These are phyloP conservation scores for Acanthamoeba culbertsoni DNA, from an alignment of 208 protist genomes.

Conservation along the genomic window DNA sequence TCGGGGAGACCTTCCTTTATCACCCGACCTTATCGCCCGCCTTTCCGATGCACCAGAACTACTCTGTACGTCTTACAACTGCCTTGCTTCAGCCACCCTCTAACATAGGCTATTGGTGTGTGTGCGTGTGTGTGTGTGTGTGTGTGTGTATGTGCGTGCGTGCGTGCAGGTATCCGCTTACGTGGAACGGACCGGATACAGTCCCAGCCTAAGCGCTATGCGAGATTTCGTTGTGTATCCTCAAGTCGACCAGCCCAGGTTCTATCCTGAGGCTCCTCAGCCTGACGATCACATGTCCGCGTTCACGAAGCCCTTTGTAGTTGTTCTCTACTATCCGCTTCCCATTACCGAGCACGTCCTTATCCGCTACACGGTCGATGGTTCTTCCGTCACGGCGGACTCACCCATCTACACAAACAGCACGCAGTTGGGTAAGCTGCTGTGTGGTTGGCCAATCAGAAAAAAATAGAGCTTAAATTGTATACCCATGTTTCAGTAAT, in stretches of 20 bases:
- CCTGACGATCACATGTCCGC: neutral
- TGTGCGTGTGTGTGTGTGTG: neutral
- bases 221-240: neutral
- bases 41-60: neutral
- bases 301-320: neutral
- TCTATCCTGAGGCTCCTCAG: neutral
- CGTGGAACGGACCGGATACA: neutral
- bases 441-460: too few species aligned
- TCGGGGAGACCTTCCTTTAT: neutral
- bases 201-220: neutral
- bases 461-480: too few species aligned
- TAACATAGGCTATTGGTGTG: neutral
- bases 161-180: neutral
- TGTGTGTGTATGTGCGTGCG: neutral
- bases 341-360: neutral
- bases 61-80: neutral
- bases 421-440: neutral
- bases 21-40: neutral
- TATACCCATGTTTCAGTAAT: neutral
- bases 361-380: neutral
- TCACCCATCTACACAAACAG: neutral
- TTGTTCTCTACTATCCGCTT: neutral
- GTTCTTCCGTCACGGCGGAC: neutral
- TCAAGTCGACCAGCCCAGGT: neutral
- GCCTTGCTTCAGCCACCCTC: neutral